Evolutionary conservation across 257 asterid species (phyloP).

Genomic region (Mentha longifolia): DNA sequence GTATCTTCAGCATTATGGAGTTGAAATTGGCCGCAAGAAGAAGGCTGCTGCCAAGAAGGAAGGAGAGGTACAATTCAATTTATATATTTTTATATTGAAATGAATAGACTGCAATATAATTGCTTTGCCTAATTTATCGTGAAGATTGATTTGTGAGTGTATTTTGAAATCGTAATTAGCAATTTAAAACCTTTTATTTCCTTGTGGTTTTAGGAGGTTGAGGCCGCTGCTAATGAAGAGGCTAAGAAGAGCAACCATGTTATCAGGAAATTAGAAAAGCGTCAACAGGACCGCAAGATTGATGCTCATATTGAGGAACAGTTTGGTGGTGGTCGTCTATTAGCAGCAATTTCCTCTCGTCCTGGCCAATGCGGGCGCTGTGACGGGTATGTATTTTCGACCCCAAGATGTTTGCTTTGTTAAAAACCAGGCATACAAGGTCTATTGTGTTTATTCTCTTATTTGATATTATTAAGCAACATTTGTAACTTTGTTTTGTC

Average conservation of each 20-base stretch:
- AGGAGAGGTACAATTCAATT: conserved; percentile 47
- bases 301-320: conserved; percentile 66
- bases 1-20: conserved; percentile 83
- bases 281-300: conserved; percentile 53
- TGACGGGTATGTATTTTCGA: conserved; percentile 49
- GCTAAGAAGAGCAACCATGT: conserved; percentile 62
- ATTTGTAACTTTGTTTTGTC: background rate
- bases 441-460: background rate
- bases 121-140: background rate
- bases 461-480: no score
- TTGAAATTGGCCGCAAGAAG: conserved; percentile 84
- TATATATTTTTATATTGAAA: background rate
- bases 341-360: conserved; percentile 64
- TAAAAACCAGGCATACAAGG: no score
- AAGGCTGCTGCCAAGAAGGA: conserved; percentile 66
- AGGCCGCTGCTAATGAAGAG: conserved; percentile 51
- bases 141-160: no score
- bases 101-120: no score
- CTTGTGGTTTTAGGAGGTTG: conserved; percentile 45
- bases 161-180: background rate
- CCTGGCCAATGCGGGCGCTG: conserved; percentile 70
- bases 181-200: background rate
- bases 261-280: conserved; percentile 50
- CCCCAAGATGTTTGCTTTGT: background rate
- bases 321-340: conserved; percentile 59